Percentiles rank a stretch among this genome's conserved stretches.
These are phyloP conservation scores for Sporobolomyces pararoseus DNA, from an alignment of 768 basidiomycete genomes.

Conservation along the genomic window DNA sequence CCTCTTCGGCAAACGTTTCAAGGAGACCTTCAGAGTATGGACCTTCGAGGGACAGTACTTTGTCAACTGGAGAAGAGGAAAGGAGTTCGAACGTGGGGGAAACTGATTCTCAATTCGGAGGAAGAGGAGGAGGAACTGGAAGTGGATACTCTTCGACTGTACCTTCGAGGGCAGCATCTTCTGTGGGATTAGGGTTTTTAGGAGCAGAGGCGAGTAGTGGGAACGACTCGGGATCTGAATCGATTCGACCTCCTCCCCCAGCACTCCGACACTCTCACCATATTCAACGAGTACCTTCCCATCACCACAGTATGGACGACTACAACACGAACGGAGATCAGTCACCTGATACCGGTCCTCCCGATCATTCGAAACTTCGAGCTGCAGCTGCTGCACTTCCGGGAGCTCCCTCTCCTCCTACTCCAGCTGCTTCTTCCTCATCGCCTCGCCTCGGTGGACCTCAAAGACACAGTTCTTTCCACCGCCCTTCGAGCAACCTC, in stretches of 20 bases:
- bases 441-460: neutral
- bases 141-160: conserved; percentile 13
- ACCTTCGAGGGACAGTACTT: neutral
- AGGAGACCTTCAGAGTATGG: conserved; percentile 6
- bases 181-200: conserved; percentile 27
- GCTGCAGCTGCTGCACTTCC: conserved; percentile 28
- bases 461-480: conserved; percentile 16
- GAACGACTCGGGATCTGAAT: neutral
- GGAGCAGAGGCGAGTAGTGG: conserved; percentile 3
- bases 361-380: conserved; percentile 29
- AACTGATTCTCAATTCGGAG: neutral
- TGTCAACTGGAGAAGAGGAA: neutral
- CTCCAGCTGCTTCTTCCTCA: neutral
- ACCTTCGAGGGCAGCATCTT: conserved; percentile 9
- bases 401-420: conserved; percentile 10
- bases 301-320: conserved; percentile 39
- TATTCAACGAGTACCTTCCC: conserved; percentile 37
- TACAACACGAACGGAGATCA: neutral
- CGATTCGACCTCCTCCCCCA: neutral
- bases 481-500: neutral
- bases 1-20: conserved; percentile 3
- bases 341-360: conserved; percentile 27
- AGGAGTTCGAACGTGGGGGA: neutral
- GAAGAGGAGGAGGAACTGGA: too few species aligned
- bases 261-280: conserved; percentile 11